phyloP scores from a whole-genome alignment of 805 yeast genomes.

The Nematodospora valgi region DNA sequence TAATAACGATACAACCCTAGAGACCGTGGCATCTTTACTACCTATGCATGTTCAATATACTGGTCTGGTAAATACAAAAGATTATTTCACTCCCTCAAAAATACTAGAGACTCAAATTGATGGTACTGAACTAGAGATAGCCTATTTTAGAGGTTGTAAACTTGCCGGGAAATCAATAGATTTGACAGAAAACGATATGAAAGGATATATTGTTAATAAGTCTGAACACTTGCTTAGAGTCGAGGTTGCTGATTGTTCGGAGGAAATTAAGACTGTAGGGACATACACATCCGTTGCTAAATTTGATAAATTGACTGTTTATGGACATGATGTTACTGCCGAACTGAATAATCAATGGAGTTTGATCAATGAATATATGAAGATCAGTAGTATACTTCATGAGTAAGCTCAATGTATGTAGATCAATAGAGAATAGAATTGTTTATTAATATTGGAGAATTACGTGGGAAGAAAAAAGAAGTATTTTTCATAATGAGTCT shows the following conservation, averaged over 20 bases:
- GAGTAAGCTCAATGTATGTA: slow-evolving; percentile 1
- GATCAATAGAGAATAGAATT: background rate
- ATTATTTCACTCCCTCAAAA: slow-evolving; percentile 30
- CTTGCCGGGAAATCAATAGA: slow-evolving; percentile 23
- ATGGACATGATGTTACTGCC: slow-evolving; percentile 30
- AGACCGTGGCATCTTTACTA: slow-evolving; percentile 19
- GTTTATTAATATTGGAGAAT: background rate
- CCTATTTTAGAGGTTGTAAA: slow-evolving; percentile 35
- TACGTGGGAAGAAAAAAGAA: background rate
- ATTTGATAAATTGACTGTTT: slow-evolving; percentile 19
- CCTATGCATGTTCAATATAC: slow-evolving; percentile 26
- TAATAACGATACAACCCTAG: slow-evolving; percentile 7
- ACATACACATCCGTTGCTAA: slow-evolving; percentile 20
- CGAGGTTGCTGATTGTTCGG: slow-evolving; percentile 9
- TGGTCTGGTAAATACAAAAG: slow-evolving; percentile 31
- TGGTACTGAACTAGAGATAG: slow-evolving; percentile 13
- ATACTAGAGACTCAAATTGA: slow-evolving; percentile 12
- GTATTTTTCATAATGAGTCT: background rate
- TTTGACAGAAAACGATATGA: slow-evolving; percentile 12
- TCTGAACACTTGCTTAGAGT: slow-evolving; percentile 19
- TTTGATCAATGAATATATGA: slow-evolving; percentile 26
- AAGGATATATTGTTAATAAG: slow-evolving; percentile 26
- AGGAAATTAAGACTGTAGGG: slow-evolving; percentile 17
- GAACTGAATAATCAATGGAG: slow-evolving; percentile 22
- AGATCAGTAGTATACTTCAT: slow-evolving; percentile 24